Evolutionary conservation across 768 basidiomycete genomes (phyloP).

Genomic region (Suillus brevipes): DNA sequence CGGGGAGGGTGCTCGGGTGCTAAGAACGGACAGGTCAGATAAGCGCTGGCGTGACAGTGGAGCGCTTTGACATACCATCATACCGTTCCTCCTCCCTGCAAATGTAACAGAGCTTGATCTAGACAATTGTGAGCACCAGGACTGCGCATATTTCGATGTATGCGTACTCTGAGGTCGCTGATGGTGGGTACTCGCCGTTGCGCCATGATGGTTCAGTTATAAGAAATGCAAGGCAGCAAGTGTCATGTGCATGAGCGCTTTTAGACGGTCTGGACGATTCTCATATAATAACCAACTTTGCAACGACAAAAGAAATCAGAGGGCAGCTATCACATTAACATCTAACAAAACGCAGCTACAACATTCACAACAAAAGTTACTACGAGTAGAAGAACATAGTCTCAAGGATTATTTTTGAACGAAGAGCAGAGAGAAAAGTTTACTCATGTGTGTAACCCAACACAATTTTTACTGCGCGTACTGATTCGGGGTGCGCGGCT

Average conservation of each 20-base stretch:
- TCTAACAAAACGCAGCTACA: conserved; percentile 8
- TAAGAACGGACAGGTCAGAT: conserved; percentile 20
- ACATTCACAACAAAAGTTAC: conserved; percentile 1
- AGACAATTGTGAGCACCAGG: conserved; percentile 1
- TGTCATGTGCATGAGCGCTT: not conserved
- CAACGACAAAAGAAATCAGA: not conserved
- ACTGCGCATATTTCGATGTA: conserved; percentile 8
- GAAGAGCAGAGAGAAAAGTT: not conserved
- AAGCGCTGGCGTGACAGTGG: not conserved
- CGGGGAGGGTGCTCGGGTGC: conserved; percentile 49
- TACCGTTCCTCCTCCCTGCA: conserved; percentile 71
- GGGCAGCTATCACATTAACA: conserved; percentile 7
- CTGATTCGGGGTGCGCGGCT: conserved; percentile 51
- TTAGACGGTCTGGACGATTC: not conserved
- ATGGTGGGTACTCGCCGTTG: conserved; percentile 33
- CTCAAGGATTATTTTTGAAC: not conserved
- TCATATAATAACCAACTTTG: not conserved
- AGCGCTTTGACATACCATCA: conserved; percentile 34
- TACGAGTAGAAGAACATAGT: conserved; percentile 9
- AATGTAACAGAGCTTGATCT: conserved; percentile 80
- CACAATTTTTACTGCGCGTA: conserved; percentile 37
- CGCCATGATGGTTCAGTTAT: conserved; percentile 25
- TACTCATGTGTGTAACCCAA: not conserved
- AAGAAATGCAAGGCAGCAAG: not conserved
- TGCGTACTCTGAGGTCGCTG: conserved; percentile 33